These are phyloP conservation scores for Botryosphaeria dothidea DNA, from an alignment of 2,329 filamentous ascomycete species.

Conservation along the genomic window DNA sequence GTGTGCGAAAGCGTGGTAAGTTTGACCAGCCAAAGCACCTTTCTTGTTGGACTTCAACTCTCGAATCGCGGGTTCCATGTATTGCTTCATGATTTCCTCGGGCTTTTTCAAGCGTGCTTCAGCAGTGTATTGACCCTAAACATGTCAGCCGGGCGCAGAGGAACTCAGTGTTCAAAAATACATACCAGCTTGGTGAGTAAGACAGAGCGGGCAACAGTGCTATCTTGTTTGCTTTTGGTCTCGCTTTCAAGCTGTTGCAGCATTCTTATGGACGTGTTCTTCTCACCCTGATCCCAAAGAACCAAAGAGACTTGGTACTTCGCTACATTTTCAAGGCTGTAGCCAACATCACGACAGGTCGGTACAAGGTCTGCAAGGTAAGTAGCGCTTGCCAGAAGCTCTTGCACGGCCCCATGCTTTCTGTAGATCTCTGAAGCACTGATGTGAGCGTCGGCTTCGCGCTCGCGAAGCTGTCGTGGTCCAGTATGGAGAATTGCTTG, in stretches of 20 bases:
- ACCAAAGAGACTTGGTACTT: conserved; percentile 84
- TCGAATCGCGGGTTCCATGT: conserved; percentile 79
- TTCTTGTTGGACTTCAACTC: conserved; percentile 70
- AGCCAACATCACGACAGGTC: conserved; percentile 67
- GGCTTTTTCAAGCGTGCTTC: conserved; percentile 89
- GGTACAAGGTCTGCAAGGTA: conserved; percentile 76
- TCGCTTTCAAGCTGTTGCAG: conserved; percentile 64
- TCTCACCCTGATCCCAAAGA: conserved; percentile 92
- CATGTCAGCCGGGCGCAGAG: conserved; percentile 21
- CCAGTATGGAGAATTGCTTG: conserved; percentile 62
- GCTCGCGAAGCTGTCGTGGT: conserved; percentile 64
- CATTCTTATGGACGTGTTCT: conserved; percentile 84
- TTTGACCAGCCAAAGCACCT: conserved; percentile 76
- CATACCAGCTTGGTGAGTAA: conserved; percentile 78
- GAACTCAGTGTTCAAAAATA: background rate
- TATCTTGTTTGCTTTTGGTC: conserved; percentile 26
- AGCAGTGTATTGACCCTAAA: conserved; percentile 77
- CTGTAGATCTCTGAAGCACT: conserved; percentile 74
- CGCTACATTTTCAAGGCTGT: conserved; percentile 75
- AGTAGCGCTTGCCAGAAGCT: conserved; percentile 82
- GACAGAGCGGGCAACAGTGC: conserved; percentile 51
- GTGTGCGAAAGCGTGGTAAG: conserved; percentile 90
- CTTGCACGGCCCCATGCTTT: conserved; percentile 78
- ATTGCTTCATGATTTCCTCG: conserved; percentile 83
- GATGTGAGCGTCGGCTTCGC: conserved; percentile 77